Evolutionary conservation across 768 basidiomycete species (phyloP), one percentile per base, ranked within the genome.

Genomic region (Psilocybe tampanensis): DNA sequence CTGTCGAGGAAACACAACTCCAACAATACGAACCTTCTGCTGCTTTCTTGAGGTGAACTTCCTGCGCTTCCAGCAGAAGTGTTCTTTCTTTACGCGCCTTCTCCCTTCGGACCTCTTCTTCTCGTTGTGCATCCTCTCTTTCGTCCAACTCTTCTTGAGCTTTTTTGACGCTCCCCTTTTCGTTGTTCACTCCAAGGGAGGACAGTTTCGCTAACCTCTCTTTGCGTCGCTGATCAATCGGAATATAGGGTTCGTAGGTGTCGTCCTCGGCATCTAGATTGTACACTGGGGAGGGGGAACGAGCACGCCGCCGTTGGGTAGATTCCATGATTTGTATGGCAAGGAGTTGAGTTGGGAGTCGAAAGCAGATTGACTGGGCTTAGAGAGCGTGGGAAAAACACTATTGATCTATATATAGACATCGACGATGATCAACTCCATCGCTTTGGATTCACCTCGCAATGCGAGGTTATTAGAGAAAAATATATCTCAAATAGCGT

Each of bases 11-110:
- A 1, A 47, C 22, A 29, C 47, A 56, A 52, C 23, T 13, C 4
- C 36, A 54, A 18, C 15, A 42, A 43, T 9, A 52, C 75, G 44
- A 52, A 92, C 94, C 90, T 76, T 96, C 92, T 52, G 79, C 81
- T 3, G 90, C 92, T 72, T 89, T 93, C 70, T 80, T 80, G 22
- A 81, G 80, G 66, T 96, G 94, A 29, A 98, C 95, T 68, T 98
- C 96, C 72, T 98, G 94, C 1, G 97, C 97, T 70, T 97, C 95
- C 66, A 94, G 71, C 48, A 99, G 74, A 47, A 99, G 74, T 0
- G 95, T 97, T 64, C 94, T 76, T 74, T 95, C 94, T 70, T 86
- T 89, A 59, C 95, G 74, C 18, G 85, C 83, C 65, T 82, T 86
- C 69, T 96, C 94, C 62, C 82, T 82, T 32, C 79, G 77, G 52